Evolutionary conservation across 805 yeast genomes (phyloP).

Genomic region (Hemisphaericaspora nanyangensis): DNA sequence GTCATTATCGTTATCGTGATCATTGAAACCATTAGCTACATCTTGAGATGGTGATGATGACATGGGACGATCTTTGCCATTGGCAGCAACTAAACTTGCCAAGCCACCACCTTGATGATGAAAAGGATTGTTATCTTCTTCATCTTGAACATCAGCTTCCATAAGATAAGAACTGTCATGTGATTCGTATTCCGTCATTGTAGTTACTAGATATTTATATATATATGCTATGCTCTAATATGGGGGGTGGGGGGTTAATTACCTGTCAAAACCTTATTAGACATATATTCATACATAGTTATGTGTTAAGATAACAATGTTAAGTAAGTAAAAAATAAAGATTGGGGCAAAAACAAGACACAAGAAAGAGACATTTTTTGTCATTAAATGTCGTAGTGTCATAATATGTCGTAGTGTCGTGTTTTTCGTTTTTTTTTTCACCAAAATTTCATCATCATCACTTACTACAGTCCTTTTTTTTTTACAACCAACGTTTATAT

Average conservation of each 20-base stretch:
- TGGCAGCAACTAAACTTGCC: conserved; percentile 19
- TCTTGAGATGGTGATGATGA: not conserved
- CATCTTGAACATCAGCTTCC: conserved; percentile 12
- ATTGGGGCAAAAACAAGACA: too few species aligned
- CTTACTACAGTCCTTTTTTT: too few species aligned
- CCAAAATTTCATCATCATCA: not conserved
- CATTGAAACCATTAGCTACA: not conserved
- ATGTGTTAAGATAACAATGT: too few species aligned
- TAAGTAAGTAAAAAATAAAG: too few species aligned
- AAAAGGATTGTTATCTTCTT: conserved; percentile 38
- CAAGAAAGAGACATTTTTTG: too few species aligned
- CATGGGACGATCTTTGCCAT: not conserved
- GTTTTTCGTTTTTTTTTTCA: not conserved
- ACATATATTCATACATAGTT: not conserved
- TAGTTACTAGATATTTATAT: too few species aligned
- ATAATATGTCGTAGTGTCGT: not conserved
- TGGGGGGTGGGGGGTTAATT: not conserved
- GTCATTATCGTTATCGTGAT: conserved; percentile 21
- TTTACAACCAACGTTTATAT: too few species aligned
- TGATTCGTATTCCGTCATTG: too few species aligned
- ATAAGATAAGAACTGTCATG: not conserved
- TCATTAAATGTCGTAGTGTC: not conserved
- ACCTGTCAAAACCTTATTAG: not conserved
- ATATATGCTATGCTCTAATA: too few species aligned
- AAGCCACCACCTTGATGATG: conserved; percentile 16